Evolutionary conservation across 768 basidiomycete genomes (phyloP), one percentile per base, ranked within the genome.

Genomic region (Lactifluus hygrophoroides): DNA sequence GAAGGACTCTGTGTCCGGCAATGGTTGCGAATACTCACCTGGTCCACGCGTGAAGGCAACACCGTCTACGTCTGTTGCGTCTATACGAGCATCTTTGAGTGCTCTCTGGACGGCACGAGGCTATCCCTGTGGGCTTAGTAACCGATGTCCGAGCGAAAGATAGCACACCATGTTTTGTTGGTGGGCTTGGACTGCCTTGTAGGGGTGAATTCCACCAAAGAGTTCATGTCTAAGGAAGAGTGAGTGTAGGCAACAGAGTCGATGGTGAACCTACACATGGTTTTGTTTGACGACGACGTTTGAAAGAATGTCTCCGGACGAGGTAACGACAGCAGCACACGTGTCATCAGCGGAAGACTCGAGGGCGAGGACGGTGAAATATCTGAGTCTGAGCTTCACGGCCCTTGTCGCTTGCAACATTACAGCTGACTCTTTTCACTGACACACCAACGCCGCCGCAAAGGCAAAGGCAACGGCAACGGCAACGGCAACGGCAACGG

Each of bases 291-390:
- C 73, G 60, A 98, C 86, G 5, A 97, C 80, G 69, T 94, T 95
- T 2, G 91, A 85, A 53, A 89, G 81, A 40, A 98, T 76, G 67
- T 76, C 66, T 19, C 82, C 79, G 8, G 80, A 74, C 1, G 86
- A 88, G 19, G 81, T 80, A 35, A 99, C 87, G 50, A 98, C 77
- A 0, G 94, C 88, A 16, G 86, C 91, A 65, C 93, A 95, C 1
- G 93, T 90, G 68, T 98, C 96, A 70, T 99, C 95, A 14, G 93
- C 92, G 13, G 91, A 94, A 1, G 86, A 85, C 71, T 96, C 94
- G 37, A 95, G 66, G 8, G 82, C 87, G 8, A 90, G 78, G 14
- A 90, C 83, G 1, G 81, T 87, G 66, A 89, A 83, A 2, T 7
- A 42, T 45, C 42, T 34, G 40, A 23, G 56, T 5, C n/a, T n/a